These are phyloP conservation scores for Rostrohypoxylon terebratum DNA, from an alignment of 495 filamentous ascomycete genomes.

Conservation along the genomic window DNA sequence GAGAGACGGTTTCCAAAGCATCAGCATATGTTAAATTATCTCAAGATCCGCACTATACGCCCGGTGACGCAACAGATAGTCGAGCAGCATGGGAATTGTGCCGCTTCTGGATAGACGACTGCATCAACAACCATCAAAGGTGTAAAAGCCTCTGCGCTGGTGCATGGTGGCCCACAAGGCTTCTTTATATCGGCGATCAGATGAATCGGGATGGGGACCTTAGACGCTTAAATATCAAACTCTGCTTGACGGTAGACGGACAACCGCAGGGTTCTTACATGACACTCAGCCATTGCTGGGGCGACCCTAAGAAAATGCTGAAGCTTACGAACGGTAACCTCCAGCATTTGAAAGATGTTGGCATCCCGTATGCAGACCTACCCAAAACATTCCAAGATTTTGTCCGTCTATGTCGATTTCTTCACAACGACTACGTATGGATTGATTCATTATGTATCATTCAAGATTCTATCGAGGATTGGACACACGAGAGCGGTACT, in stretches of 20 bases:
- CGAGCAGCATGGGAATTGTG: slow-evolving; percentile 11
- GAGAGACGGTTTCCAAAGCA: neutral
- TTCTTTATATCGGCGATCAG: slow-evolving; percentile 12
- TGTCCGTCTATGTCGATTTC: slow-evolving; percentile 31
- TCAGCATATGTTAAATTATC: neutral
- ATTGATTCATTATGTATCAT: slow-evolving; percentile 54
- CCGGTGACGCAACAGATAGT: slow-evolving; percentile 10
- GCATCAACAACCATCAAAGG: slow-evolving; percentile 13
- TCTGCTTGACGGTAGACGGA: neutral
- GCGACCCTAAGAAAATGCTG: slow-evolving; percentile 17
- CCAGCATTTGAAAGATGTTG: neutral
- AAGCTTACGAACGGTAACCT: slow-evolving; percentile 26
- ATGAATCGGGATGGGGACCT: neutral
- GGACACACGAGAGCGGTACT: slow-evolving; percentile 42
- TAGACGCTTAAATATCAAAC: neutral
- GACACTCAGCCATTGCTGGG: slow-evolving; percentile 54
- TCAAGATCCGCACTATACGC: neutral
- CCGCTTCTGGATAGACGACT: slow-evolving; percentile 20
- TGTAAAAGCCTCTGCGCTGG: neutral
- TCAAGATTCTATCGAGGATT: slow-evolving; percentile 43
- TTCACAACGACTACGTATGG: slow-evolving; percentile 48
- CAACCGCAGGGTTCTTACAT: slow-evolving; percentile 31
- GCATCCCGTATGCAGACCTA: slow-evolving; percentile 32
- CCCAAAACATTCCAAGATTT: slow-evolving; percentile 50
- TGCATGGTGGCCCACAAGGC: slow-evolving; percentile 24